Percentiles rank a stretch among this genome's conserved stretches.
phyloP scores from a whole-genome alignment of 2,329 filamentous ascomycete species.

The Cryphonectria nitschkei region DNA sequence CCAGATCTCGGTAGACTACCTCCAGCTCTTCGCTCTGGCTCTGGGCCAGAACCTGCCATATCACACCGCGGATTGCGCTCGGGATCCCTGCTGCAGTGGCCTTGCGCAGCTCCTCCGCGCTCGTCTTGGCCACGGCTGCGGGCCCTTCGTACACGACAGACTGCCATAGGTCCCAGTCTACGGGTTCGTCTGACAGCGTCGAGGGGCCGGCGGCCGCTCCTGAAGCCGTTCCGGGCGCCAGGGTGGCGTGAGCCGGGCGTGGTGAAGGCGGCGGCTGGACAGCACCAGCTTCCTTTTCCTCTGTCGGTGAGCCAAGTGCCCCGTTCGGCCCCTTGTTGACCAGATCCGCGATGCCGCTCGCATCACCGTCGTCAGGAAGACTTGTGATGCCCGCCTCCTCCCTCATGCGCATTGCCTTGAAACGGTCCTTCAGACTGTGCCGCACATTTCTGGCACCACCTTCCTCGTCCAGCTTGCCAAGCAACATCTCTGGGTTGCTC shows the following conservation, averaged over 20 bases:
- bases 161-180: constrained; percentile 99
- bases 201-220: constrained; percentile 79
- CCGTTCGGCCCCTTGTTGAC: constrained; percentile 31
- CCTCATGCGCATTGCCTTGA: constrained; percentile 75
- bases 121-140: constrained; percentile 82
- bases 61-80: constrained; percentile 92
- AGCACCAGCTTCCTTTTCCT: constrained; percentile 36
- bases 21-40: constrained; percentile 94
- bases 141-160: constrained; percentile 93
- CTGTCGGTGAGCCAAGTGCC: constrained; percentile 20
- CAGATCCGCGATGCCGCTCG: constrained; percentile 32
- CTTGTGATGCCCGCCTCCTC: constrained; percentile 67
- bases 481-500: constrained; percentile 78
- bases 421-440: constrained; percentile 75
- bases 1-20: constrained; percentile 79
- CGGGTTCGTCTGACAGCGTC: constrained; percentile 69
- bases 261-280: constrained; percentile 46
- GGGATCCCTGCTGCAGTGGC: constrained; percentile 95
- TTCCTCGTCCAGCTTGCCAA: constrained; percentile 74
- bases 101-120: constrained; percentile 83
- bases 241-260: constrained; percentile 67
- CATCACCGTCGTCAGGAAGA: constrained; percentile 56
- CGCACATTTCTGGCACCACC: constrained; percentile 48
- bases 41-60: constrained; percentile 96
- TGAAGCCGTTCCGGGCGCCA: constrained; percentile 84